A percentile compares a stretch with the other conserved stretches of the same genome.
Conservation (phyloP, 441 rosid species). For the Mallotus repandus region DNA sequence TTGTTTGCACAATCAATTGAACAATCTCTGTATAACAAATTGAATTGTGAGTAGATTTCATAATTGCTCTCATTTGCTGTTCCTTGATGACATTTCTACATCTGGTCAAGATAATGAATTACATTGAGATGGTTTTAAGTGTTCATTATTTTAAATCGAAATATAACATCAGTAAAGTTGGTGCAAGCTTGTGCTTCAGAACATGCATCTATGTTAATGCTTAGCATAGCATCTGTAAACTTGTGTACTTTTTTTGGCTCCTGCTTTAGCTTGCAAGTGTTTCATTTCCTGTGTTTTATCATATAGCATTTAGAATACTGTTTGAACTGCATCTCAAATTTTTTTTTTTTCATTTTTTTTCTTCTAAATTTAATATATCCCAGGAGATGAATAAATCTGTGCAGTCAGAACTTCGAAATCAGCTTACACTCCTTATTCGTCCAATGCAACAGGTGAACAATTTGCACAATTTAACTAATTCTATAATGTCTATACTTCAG, state of each 20-base stretch:
- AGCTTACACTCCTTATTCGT: conserved; percentile 81
- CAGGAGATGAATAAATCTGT: conserved; percentile 83
- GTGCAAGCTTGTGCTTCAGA: not conserved
- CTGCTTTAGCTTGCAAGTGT: not conserved
- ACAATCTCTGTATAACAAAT: not conserved
- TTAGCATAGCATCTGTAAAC: too few relatives aligned
- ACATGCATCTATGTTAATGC: too few relatives aligned
- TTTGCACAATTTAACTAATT: not conserved
- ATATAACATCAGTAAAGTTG: not conserved
- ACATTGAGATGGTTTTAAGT: not conserved
- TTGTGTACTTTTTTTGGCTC: not conserved
- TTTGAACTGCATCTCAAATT: not conserved
- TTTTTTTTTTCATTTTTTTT: not conserved
- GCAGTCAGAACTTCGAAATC: conserved; percentile 72
- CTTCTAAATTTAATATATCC: conserved; percentile 2
- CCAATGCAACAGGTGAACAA: conserved; percentile 85
- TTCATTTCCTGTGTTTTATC: not conserved
- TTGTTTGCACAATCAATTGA: not conserved
- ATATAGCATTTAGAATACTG: not conserved
- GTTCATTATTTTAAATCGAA: not conserved
- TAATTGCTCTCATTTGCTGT: not conserved
- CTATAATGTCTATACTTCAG: not conserved
- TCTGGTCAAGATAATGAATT: not conserved
- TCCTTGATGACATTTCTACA: not conserved
- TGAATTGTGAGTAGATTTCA: not conserved